phyloP scores from a whole-genome alignment of 345 rosid genomes.

The Ailanthus altissimus region DNA sequence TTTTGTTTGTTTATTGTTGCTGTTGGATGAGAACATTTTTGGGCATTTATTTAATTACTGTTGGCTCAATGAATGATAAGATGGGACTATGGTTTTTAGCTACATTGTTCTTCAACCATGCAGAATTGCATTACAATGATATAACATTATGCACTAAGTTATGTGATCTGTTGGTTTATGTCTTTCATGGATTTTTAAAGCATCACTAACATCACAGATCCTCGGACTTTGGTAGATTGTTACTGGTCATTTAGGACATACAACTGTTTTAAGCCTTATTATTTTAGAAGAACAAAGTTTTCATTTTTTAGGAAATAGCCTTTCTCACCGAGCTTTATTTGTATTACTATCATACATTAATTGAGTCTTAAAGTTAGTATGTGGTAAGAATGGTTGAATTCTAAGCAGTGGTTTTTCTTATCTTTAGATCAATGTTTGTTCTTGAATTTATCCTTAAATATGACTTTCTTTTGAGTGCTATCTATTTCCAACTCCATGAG shows the following conservation, averaged over 20 bases:
- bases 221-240: neutral
- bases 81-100: slow-evolving; percentile 2
- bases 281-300: too few relatives aligned
- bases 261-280: neutral
- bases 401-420: too few relatives aligned
- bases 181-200: neutral
- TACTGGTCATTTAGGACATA: neutral
- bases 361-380: too few relatives aligned
- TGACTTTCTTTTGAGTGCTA: too few relatives aligned
- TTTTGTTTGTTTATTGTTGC: neutral
- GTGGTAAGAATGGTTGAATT: too few relatives aligned
- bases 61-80: neutral
- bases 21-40: neutral
- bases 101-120: neutral
- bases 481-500: too few relatives aligned
- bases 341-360: too few relatives aligned
- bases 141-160: neutral
- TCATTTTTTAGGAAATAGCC: too few relatives aligned
- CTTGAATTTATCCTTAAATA: too few relatives aligned
- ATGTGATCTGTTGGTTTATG: neutral
- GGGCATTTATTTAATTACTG: too few relatives aligned
- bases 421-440: too few relatives aligned
- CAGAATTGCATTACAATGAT: neutral
- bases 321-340: too few relatives aligned
- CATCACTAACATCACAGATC: neutral